Evolutionary conservation across 805 yeast genomes (phyloP).

Genomic region (Phaffomyces thermotolerans): DNA sequence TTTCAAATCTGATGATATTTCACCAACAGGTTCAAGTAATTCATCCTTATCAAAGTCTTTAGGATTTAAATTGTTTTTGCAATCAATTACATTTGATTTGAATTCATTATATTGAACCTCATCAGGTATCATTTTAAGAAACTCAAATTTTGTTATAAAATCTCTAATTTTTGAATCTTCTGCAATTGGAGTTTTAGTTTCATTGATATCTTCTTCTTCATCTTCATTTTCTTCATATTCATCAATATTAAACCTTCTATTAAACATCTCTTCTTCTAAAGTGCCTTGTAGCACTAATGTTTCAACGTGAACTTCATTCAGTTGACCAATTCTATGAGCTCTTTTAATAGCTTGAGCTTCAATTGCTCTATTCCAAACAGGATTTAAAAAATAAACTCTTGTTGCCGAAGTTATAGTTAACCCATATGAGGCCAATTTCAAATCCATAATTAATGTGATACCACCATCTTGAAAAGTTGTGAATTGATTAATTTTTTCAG

Average conservation of each 20-base stretch:
- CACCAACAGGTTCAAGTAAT: slow-evolving; percentile 23
- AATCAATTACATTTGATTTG: slow-evolving; percentile 1
- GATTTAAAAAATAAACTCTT: slow-evolving; percentile 60
- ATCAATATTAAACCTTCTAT: slow-evolving; percentile 21
- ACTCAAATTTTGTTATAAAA: slow-evolving; percentile 43
- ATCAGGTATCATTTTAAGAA: slow-evolving; percentile 28
- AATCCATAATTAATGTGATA: slow-evolving; percentile 55
- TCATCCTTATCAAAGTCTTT: slow-evolving; percentile 18
- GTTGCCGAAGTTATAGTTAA: slow-evolving; percentile 63
- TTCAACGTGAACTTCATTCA: slow-evolving; percentile 57
- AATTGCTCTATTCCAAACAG: slow-evolving; percentile 60
- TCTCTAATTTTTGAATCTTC: slow-evolving; percentile 56
- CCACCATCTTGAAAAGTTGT: slow-evolving; percentile 36
- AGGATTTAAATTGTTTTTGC: slow-evolving; percentile 7
- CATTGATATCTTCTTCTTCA: slow-evolving; percentile 11
- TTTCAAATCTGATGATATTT: neutral
- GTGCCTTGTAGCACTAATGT: slow-evolving; percentile 56
- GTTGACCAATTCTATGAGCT: slow-evolving; percentile 72
- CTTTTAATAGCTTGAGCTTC: slow-evolving; percentile 76
- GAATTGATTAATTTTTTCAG: slow-evolving; percentile 45
- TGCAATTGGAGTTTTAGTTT: slow-evolving; percentile 34
- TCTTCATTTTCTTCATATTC: slow-evolving; percentile 4
- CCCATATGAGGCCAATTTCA: slow-evolving; percentile 63
- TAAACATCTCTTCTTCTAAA: slow-evolving; percentile 62
- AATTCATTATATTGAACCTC: slow-evolving; percentile 7